Evolutionary conservation across 345 rosid genomes (phyloP).

Genomic region (Citropsis articulata): DNA sequence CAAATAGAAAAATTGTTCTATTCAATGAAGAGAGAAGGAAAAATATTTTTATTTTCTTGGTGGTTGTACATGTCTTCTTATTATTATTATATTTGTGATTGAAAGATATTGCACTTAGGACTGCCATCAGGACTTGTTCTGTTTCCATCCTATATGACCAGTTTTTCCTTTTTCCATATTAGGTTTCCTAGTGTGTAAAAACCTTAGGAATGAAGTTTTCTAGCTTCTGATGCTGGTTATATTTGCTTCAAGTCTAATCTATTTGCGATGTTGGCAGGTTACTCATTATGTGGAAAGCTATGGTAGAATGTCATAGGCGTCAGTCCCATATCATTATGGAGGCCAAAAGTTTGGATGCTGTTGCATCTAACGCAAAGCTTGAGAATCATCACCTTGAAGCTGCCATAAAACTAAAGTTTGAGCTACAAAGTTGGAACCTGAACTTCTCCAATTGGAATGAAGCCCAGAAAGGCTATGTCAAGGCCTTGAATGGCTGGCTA

Average conservation of each 20-base stretch:
- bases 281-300: conserved; percentile 59
- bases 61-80: background rate
- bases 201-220: background rate
- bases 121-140: background rate
- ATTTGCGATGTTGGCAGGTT: conserved; percentile 39
- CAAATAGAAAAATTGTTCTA: background rate
- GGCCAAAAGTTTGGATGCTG: conserved; percentile 38
- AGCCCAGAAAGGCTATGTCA: conserved; percentile 52
- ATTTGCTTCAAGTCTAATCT: background rate
- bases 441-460: conserved; percentile 51
- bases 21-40: background rate
- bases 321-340: conserved; percentile 40
- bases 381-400: conserved; percentile 43
- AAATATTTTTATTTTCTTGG: background rate
- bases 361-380: conserved; percentile 30
- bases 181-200: background rate
- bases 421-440: conserved; percentile 51
- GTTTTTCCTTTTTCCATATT: background rate
- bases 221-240: background rate
- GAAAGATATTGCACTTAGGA: background rate
- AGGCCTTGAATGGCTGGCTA: conserved; percentile 67
- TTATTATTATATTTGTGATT: background rate
- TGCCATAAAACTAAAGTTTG: conserved; percentile 51
- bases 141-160: background rate
- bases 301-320: conserved; percentile 57